Conservation (phyloP, 192 early-diverging fungal genomes). For the Pecoramyces ruminantium region DNA sequence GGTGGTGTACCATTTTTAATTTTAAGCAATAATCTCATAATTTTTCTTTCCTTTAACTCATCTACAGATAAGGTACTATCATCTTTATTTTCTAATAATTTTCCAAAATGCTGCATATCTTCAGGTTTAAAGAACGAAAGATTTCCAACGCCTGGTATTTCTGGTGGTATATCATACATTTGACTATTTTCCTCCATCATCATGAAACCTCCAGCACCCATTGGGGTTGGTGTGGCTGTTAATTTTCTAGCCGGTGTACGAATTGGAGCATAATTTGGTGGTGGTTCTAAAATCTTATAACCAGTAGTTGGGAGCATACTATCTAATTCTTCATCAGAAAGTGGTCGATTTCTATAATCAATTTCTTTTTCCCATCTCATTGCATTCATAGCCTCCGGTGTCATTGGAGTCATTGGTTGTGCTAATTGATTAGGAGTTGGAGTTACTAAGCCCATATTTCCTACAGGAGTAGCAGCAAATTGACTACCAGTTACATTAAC, state of each 20-base stretch:
- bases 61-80: slow-evolving; percentile 67
- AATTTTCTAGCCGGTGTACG: slow-evolving; percentile 92
- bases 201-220: slow-evolving; percentile 60
- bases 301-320: slow-evolving; percentile 77
- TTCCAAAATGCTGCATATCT: slow-evolving; percentile 94
- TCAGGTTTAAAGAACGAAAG: slow-evolving; percentile 90
- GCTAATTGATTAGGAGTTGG: slow-evolving; percentile 42
- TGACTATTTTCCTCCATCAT: slow-evolving; percentile 62
- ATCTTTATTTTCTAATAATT: slow-evolving; percentile 61
- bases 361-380: slow-evolving; percentile 62
- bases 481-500: slow-evolving; percentile 29
- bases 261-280: slow-evolving; percentile 74
- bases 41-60: slow-evolving; percentile 86
- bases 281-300: slow-evolving; percentile 83
- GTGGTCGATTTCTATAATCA: slow-evolving; percentile 67
- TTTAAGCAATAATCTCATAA: slow-evolving; percentile 84
- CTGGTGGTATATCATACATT: slow-evolving; percentile 52
- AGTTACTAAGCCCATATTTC: slow-evolving; percentile 56
- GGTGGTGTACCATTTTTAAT: slow-evolving; percentile 98
- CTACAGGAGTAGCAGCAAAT: slow-evolving; percentile 65
- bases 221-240: slow-evolving; percentile 80
- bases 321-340: slow-evolving; percentile 91
- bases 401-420: slow-evolving; percentile 45
- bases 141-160: slow-evolving; percentile 73
- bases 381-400: slow-evolving; percentile 58